phyloP scores from a whole-genome alignment of 352 stramenopile genomes.

The Globisporangium camurandrum region DNA sequence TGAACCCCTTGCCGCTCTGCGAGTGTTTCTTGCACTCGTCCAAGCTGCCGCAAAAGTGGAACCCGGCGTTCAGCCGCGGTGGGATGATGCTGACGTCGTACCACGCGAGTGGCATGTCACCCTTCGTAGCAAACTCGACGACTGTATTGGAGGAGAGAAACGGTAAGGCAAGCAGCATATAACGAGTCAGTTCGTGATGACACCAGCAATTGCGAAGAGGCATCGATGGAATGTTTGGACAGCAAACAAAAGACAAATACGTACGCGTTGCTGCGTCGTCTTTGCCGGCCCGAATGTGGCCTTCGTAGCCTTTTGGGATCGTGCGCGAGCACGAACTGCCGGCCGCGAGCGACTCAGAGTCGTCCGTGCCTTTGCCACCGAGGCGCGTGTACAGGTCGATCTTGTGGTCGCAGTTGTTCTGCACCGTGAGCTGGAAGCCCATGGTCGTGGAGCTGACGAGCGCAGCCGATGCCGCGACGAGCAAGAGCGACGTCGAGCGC shows the following conservation, averaged over 20 bases:
- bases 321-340: conserved; percentile 28
- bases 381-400: conserved; percentile 55
- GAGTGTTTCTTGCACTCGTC: conserved; percentile 52
- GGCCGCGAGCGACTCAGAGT: conserved; percentile 26
- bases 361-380: conserved; percentile 42
- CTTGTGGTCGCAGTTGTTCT: conserved; percentile 39
- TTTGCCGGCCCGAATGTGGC: conserved; percentile 55
- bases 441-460: conserved; percentile 14
- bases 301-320: conserved; percentile 55
- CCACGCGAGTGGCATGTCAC: conserved; percentile 32
- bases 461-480: conserved; percentile 12
- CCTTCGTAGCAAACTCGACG: conserved; percentile 59
- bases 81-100: conserved; percentile 73
- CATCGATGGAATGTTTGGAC: conserved; percentile 1
- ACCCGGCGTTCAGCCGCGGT: conserved; percentile 8
- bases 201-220: neutral
- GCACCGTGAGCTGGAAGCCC: conserved; percentile 54
- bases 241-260: no score
- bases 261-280: conserved; percentile 45
- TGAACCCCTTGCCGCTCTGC: conserved; percentile 44
- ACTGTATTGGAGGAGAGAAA: conserved; percentile 13
- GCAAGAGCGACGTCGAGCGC: conserved; percentile 13
- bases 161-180: neutral
- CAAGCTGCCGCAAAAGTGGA: conserved; percentile 51
- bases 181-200: neutral